Conservation (phyloP, 2,329 filamentous ascomycete species). For the Fusarium coicis region DNA sequence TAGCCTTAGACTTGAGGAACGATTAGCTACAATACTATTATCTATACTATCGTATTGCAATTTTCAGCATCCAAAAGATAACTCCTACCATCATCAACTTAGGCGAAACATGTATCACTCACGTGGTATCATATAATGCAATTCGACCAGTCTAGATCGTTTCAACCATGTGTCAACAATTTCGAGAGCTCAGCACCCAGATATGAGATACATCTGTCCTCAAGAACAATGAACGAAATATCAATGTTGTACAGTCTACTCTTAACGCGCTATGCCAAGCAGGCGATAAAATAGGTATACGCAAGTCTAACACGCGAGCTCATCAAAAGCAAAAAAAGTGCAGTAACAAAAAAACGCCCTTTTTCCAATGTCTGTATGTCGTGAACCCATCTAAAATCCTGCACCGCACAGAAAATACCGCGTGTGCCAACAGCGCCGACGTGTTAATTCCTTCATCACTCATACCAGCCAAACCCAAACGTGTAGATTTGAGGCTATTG, state of each 20-base stretch:
- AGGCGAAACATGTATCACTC: too few relatives aligned
- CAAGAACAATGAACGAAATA: not conserved
- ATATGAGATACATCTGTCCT: not conserved
- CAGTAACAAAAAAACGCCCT: conserved; percentile 28
- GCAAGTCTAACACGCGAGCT: conserved; percentile 26
- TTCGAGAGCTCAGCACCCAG: too few relatives aligned
- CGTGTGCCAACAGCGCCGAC: conserved; percentile 32
- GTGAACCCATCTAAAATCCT: conserved; percentile 25
- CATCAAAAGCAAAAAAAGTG: not conserved
- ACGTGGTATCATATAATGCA: too few relatives aligned
- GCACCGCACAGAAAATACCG: conserved; percentile 17
- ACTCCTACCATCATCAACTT: too few relatives aligned
- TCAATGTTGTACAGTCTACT: conserved; percentile 30
- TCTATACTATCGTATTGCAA: too few relatives aligned
- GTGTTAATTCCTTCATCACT: conserved; percentile 7
- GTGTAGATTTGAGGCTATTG: conserved; percentile 6
- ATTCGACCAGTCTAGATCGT: too few relatives aligned
- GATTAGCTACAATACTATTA: not conserved
- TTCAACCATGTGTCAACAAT: not conserved
- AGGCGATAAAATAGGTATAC: conserved; percentile 34
- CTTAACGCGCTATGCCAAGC: conserved; percentile 1
- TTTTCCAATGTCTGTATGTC: conserved; percentile 21
- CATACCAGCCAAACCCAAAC: not conserved
- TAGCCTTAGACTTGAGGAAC: conserved; percentile 23
- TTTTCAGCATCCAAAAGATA: too few relatives aligned